Conservation (phyloP, 164 flowering plant genomes). For the Umbilicus rupestris region DNA sequence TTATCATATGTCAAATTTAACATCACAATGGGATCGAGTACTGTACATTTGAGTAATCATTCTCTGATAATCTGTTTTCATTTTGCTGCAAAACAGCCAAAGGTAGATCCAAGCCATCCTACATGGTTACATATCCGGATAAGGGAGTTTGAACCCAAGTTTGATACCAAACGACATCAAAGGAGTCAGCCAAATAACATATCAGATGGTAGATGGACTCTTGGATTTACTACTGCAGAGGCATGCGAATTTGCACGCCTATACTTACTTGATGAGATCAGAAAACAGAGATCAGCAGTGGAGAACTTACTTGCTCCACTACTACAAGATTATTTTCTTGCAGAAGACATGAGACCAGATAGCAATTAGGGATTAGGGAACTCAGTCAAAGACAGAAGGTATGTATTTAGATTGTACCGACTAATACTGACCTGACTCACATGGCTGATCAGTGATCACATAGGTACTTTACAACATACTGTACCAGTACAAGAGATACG, state of each 20-base stretch:
- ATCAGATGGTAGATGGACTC: slow-evolving; percentile 48
- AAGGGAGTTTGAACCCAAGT: slow-evolving; percentile 38
- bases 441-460: neutral
- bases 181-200: slow-evolving; percentile 12
- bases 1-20: neutral
- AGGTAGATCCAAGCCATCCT: slow-evolving; percentile 41
- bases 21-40: neutral
- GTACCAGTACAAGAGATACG: neutral
- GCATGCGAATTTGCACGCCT: slow-evolving; percentile 42
- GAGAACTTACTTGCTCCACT: slow-evolving; percentile 33
- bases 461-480: neutral
- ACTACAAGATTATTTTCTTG: slow-evolving; percentile 15
- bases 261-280: slow-evolving; percentile 28
- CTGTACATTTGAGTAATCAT: neutral
- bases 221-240: slow-evolving; percentile 39
- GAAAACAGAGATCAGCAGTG: slow-evolving; percentile 39
- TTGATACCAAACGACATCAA: slow-evolving; percentile 14
- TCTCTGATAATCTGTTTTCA: neutral
- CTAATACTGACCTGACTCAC: neutral
- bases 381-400: neutral
- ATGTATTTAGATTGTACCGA: neutral
- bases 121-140: slow-evolving; percentile 53
- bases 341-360: neutral
- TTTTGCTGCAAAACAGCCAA: slow-evolving; percentile 32
- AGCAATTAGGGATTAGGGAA: neutral